Conservation (phyloP, 495 filamentous ascomycete genomes). For the Hypomontagnella monticulosa region DNA sequence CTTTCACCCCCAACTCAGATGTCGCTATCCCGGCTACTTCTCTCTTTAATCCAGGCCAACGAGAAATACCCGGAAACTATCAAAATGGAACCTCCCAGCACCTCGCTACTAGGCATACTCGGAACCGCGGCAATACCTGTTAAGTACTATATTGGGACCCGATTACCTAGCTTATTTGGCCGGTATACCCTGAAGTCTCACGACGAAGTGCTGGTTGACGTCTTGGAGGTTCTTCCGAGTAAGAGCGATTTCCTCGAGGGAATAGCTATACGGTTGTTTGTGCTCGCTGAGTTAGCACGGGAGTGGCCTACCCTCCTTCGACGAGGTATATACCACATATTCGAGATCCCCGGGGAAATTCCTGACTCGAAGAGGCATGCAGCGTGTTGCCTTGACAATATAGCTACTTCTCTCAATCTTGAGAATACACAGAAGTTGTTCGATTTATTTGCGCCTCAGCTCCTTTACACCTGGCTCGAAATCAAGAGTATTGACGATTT, state of each 20-base stretch:
- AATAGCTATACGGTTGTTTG: slow-evolving; percentile 82
- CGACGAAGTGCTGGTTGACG: slow-evolving; percentile 81
- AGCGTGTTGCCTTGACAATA: slow-evolving; percentile 69
- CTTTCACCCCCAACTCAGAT: slow-evolving; percentile 75
- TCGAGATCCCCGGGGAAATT: slow-evolving; percentile 82
- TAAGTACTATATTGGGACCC: slow-evolving; percentile 75
- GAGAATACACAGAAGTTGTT: slow-evolving; percentile 74
- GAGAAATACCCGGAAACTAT: slow-evolving; percentile 67
- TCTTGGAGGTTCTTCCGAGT: slow-evolving; percentile 75
- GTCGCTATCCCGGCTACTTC: slow-evolving; percentile 71
- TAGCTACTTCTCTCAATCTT: slow-evolving; percentile 72
- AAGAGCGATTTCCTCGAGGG: slow-evolving; percentile 79
- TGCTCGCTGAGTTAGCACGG: slow-evolving; percentile 77
- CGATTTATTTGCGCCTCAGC: slow-evolving; percentile 86
- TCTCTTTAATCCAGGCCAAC: slow-evolving; percentile 70
- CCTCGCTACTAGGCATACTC: slow-evolving; percentile 78
- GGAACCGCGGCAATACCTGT: slow-evolving; percentile 72
- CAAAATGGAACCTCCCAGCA: slow-evolving; percentile 72
- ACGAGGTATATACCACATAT: slow-evolving; percentile 88
- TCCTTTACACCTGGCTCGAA: slow-evolving; percentile 93
- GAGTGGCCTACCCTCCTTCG: slow-evolving; percentile 83
- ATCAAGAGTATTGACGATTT: slow-evolving; percentile 69
- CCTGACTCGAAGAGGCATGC: slow-evolving; percentile 72
- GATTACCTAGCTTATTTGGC: slow-evolving; percentile 79
- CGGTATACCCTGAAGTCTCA: slow-evolving; percentile 80